Evolutionary conservation across 2,329 filamentous ascomycete genomes (phyloP), one percentile per base, ranked within the genome.

Genomic region (Rosellinia necatrix): DNA sequence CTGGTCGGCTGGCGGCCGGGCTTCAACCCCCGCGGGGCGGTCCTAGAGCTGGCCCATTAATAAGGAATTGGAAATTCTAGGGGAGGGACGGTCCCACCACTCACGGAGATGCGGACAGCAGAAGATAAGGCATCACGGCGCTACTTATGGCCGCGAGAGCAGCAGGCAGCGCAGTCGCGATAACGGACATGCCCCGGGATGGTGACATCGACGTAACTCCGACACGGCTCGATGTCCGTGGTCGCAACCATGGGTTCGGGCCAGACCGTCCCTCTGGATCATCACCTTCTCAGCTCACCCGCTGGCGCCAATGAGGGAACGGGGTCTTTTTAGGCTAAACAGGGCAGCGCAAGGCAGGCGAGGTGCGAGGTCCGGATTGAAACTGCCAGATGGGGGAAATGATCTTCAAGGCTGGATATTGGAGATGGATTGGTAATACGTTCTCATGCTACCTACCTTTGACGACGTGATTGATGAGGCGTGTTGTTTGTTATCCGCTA

Each of bases 261-360:
- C 49, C 37, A 44, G 40, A 40, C 55, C 44, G 13, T 21, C 10
- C 17, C 21, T 10, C 22, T 10, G 21, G 6, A 22, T 15, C 47
- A 21, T 25, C 24, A 35, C 17, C 37, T 54, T 29, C 44, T 50
- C 46, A 41, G 46, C 50, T 47, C 13, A 29, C 24, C 40, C 12
- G 15, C 13, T 2, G 24, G 12, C 40, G n/a, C 61, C 57, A 54
- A 49, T 60, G 32, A 51, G 43, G 53, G 22, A 37, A 24, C 21
- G 6, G 15, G 25, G 38, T 19, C 19, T 22, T 3, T 62, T 65
- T 44, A 62, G 62, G 61, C 61, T 63, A 65, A 67, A 62, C 53
- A 37, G 29, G 22, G 38, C 43, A 49, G 48, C 37, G 17, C 49
- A 35, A 52, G 43, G 43, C 46, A 24, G 41, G 32, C 30, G 41